Conservation (phyloP, 805 yeast genomes). For the Candida argentea region DNA sequence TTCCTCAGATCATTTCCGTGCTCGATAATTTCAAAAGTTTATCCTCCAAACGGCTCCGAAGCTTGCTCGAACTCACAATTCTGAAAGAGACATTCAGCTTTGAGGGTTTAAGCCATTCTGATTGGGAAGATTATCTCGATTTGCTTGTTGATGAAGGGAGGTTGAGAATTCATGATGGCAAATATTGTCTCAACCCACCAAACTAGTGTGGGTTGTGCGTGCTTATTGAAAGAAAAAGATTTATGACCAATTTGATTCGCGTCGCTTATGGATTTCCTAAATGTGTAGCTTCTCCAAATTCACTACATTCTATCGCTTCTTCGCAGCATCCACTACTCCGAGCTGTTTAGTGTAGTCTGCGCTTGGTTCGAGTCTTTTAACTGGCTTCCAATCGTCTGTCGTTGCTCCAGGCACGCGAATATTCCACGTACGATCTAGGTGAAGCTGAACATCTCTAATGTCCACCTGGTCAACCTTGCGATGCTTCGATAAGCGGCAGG, state of each 20-base stretch:
- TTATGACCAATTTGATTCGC: too few relatives aligned
- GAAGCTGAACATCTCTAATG: constrained; percentile 18
- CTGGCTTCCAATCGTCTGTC: constrained; percentile 15
- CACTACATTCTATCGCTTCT: too few relatives aligned
- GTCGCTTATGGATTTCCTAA: too few relatives aligned
- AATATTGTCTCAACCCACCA: constrained; percentile 14
- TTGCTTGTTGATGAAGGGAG: constrained; percentile 35
- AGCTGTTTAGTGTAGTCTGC: constrained; percentile 14
- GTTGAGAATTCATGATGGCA: constrained; percentile 22
- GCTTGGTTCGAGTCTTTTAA: constrained; percentile 17
- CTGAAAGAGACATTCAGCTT: constrained; percentile 37
- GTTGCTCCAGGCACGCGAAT: constrained; percentile 17
- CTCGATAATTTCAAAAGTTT: constrained; percentile 44
- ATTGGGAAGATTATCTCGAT: constrained; percentile 32
- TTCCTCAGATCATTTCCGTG: constrained; percentile 48
- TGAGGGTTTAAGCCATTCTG: constrained; percentile 25
- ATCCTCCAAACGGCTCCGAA: constrained; percentile 39
- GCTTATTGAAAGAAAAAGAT: too few relatives aligned
- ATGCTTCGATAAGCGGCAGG: constrained; percentile 20
- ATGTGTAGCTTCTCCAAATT: too few relatives aligned
- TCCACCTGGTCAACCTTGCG: constrained; percentile 18
- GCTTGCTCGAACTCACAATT: constrained; percentile 43
- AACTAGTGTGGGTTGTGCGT: too few relatives aligned
- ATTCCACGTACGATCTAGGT: constrained; percentile 20
- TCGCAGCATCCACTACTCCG: constrained; percentile 9